phyloP scores from a whole-genome alignment of 176 grass and related monocot species.

The Oryza meridionalis region DNA sequence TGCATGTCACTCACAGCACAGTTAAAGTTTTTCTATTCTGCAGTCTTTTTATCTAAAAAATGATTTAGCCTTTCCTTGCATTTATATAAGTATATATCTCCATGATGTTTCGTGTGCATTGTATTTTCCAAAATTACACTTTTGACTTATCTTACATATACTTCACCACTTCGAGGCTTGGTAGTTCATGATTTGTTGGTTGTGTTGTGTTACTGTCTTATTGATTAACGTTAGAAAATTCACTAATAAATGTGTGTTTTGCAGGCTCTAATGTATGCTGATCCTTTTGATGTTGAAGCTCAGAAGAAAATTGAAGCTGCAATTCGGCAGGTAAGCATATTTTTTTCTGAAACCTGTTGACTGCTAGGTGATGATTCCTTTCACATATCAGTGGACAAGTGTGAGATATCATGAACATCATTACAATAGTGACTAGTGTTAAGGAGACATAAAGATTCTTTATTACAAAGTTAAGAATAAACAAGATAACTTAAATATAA shows the following conservation, averaged over 20 bases:
- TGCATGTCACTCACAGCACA: neutral
- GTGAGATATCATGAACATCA: slow-evolving; percentile 16
- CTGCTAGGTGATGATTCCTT: neutral
- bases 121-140: neutral
- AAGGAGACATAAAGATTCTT: slow-evolving; percentile 5
- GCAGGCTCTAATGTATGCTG: slow-evolving; percentile 82
- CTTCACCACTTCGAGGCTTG: neutral
- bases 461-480: slow-evolving; percentile 1
- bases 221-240: slow-evolving; percentile 21
- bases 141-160: neutral
- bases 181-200: slow-evolving; percentile 2
- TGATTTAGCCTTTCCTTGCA: neutral
- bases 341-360: slow-evolving; percentile 29
- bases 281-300: slow-evolving; percentile 98
- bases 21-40: neutral
- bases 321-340: slow-evolving; percentile 75
- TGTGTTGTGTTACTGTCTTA: neutral
- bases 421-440: neutral
- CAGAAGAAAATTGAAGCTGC: slow-evolving; percentile 99
- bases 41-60: neutral
- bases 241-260: slow-evolving; percentile 21
- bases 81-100: slow-evolving; percentile 20
- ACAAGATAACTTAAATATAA: neutral
- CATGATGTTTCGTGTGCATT: neutral
- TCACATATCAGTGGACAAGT: slow-evolving; percentile 15